Evolutionary conservation across 2,329 filamentous ascomycete genomes (phyloP), one percentile per base, ranked within the genome.

Genomic region (Cercospora nicotianae): DNA sequence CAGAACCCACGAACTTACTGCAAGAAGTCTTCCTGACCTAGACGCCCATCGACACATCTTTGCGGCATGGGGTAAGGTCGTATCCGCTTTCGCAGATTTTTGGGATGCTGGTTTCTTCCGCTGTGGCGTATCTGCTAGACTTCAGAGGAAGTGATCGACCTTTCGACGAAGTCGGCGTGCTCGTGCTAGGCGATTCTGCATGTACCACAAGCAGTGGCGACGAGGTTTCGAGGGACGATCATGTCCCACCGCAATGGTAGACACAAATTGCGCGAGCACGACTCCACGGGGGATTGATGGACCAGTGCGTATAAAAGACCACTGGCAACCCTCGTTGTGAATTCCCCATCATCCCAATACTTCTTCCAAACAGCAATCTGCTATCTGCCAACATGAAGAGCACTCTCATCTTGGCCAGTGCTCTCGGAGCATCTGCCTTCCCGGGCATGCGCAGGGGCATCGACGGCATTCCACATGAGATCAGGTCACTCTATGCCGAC

Each of bases 361-460:
- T 13, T 18, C 31, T 3, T 45, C 31, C 13, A 3, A 59, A 5
- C 30, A n/a, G 1, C 45, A 39, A 13, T 16, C 9, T 55, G 12
- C 31, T n/a, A 1, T 62, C 26, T 6, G 13, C 10, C 62, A 69
- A 23, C 5, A 72, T 72, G 70, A 72, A 70, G 69, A 67, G 61
- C 48, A 48, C 64, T 6, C 64, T 72, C 48, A 51, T 72, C 30
- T 64, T 72, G 51, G 66, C 69, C 53, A 51, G 65, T 48, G 70
- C 69, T 13, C 67, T 72, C 51, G 64, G 70, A 60, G 70, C 67
- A 3, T n/a, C 64, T 55, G 70, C 70, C 13, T 72, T 72, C 58
- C 70, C 70, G 10, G 65, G 64, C 10, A 30, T 69, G 58, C 33
- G 33, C 18, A 67, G 39, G 20, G 66, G 51, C 28, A 39, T 42